Evolutionary conservation across 257 asterid genomes (phyloP).

Genomic region (Prunella vulgaris): DNA sequence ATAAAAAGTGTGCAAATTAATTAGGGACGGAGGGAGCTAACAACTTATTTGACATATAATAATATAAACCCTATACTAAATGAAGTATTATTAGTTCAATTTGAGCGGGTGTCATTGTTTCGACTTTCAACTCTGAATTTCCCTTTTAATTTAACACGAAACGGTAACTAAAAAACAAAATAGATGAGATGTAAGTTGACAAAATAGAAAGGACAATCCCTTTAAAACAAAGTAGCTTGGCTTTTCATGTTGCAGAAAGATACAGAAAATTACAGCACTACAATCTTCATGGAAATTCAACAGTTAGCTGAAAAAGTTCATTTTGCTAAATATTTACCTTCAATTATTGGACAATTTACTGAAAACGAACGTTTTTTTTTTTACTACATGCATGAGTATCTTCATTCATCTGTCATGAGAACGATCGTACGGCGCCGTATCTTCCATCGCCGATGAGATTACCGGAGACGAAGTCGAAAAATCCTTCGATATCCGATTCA

Average conservation of each 20-base stretch:
- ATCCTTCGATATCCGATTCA: slow-evolving; percentile 31
- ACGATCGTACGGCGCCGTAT: slow-evolving; percentile 50
- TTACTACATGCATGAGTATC: neutral
- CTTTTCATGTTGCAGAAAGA: neutral
- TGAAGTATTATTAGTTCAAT: too few species aligned
- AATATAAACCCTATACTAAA: too few species aligned
- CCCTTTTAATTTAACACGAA: too few species aligned
- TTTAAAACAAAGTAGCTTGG: neutral
- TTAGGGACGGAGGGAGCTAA: too few species aligned
- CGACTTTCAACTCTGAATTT: too few species aligned
- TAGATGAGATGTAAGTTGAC: neutral
- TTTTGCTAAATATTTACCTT: neutral
- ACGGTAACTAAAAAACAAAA: too few species aligned
- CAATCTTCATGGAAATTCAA: neutral
- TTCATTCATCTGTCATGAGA: neutral
- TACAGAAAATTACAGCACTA: neutral
- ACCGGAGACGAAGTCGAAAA: slow-evolving; percentile 24
- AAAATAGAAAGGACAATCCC: neutral
- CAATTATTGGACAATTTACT: slow-evolving; percentile 9
- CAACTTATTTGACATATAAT: too few species aligned
- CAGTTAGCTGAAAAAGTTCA: neutral
- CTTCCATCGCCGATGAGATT: slow-evolving; percentile 28
- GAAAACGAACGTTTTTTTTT: too few species aligned
- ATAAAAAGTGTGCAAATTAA: too few species aligned
- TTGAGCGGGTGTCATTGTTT: too few species aligned